Evolutionary conservation across 768 basidiomycete species (phyloP).

Genomic region (Boletus huronensis): DNA sequence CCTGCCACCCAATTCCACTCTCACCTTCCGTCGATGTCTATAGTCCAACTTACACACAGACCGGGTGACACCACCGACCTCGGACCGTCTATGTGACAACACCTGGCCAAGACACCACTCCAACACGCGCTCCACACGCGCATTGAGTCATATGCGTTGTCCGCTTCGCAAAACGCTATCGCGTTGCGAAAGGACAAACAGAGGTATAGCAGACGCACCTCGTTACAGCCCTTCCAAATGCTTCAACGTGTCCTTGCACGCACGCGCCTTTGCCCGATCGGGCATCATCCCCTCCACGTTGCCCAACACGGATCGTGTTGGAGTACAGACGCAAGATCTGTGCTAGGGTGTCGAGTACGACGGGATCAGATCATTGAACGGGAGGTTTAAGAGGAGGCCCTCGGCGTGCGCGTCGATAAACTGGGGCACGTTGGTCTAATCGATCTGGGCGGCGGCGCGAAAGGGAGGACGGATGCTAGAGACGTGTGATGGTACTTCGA

Average conservation of each 20-base stretch:
- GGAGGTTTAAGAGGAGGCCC: slow-evolving; percentile 37
- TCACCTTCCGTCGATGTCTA: slow-evolving; percentile 9
- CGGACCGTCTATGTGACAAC: slow-evolving; percentile 24
- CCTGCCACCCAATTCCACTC: slow-evolving; percentile 2
- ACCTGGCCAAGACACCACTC: no score
- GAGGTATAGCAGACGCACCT: slow-evolving; percentile 51
- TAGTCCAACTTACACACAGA: slow-evolving; percentile 11
- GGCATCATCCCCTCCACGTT: no score
- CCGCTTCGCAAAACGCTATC: slow-evolving; percentile 57
- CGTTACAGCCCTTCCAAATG: slow-evolving; percentile 78
- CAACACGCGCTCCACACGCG: slow-evolving; percentile 47
- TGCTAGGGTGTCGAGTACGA: no score
- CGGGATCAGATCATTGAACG: background rate
- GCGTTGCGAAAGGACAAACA: slow-evolving; percentile 58
- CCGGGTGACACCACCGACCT: background rate
- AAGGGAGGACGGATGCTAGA: slow-evolving; percentile 42
- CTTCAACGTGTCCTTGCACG: slow-evolving; percentile 14
- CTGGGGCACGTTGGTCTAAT: slow-evolving; percentile 29
- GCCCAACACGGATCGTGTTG: no score
- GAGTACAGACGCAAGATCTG: no score
- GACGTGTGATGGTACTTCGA: slow-evolving; percentile 42
- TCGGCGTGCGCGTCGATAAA: slow-evolving; percentile 42
- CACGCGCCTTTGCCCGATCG: no score
- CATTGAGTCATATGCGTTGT: slow-evolving; percentile 52
- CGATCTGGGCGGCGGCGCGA: slow-evolving; percentile 32